phyloP scores from a whole-genome alignment of 352 stramenopile species.

The Phytophthora lateralis region DNA sequence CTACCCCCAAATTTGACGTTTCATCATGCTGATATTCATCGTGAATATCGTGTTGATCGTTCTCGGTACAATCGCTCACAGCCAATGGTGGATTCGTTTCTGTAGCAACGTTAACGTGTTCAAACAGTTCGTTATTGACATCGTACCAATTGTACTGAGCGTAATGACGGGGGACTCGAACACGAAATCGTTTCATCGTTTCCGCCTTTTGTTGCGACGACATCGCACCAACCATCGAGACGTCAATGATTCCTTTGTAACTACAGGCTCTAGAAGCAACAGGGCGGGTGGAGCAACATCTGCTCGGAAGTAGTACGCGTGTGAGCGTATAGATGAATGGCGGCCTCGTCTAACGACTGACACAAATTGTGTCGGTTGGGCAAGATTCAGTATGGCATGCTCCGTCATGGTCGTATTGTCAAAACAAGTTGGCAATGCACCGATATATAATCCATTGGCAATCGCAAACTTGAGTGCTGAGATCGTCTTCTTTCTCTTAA shows the following conservation, averaged over 20 bases:
- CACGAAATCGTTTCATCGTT: conserved; percentile 15
- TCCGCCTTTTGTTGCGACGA: conserved; percentile 22
- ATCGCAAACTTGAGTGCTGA: neutral
- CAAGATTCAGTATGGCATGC: conserved; percentile 29
- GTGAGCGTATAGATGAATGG: conserved; percentile 16
- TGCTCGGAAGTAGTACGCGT: conserved; percentile 28
- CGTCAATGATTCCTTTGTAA: conserved; percentile 16
- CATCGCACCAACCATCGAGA: conserved; percentile 26
- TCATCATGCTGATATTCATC: neutral
- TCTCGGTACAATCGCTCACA: neutral
- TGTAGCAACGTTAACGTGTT: neutral
- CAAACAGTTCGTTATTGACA: conserved; percentile 3
- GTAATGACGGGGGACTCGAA: conserved; percentile 2
- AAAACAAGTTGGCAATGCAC: neutral
- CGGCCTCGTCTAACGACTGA: conserved; percentile 20
- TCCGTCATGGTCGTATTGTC: conserved; percentile 11
- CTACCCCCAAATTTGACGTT: neutral
- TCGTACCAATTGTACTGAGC: conserved; percentile 10
- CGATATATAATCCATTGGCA: conserved; percentile 10
- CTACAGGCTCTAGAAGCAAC: conserved; percentile 1
- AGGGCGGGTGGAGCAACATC: conserved; percentile 6
- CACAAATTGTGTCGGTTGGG: conserved; percentile 27
- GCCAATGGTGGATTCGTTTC: neutral
- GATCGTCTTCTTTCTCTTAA: neutral
- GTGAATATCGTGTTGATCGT: neutral